These are phyloP conservation scores for Lactarius hatsudake DNA, from an alignment of 768 basidiomycete genomes.

Conservation along the genomic window DNA sequence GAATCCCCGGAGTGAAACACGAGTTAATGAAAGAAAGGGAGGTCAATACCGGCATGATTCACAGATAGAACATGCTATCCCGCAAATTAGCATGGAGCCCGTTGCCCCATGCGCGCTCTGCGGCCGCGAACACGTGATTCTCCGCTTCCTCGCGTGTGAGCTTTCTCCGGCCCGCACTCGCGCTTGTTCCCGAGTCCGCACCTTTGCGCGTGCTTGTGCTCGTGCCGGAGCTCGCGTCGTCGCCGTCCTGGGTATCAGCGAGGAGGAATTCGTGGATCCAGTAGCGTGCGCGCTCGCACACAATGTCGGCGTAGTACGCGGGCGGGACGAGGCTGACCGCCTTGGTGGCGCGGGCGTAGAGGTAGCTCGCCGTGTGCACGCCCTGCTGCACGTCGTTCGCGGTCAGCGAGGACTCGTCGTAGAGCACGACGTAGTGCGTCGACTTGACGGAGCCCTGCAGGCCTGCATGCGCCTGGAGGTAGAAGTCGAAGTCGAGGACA, in stretches of 20 bases:
- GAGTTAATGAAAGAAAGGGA: neutral
- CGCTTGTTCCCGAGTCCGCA: slow-evolving; percentile 32
- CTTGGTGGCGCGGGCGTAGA: slow-evolving; percentile 81
- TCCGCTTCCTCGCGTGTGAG: slow-evolving; percentile 35
- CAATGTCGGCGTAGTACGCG: slow-evolving; percentile 80
- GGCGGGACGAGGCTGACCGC: slow-evolving; percentile 79
- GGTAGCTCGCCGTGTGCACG: slow-evolving; percentile 64
- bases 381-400: slow-evolving; percentile 78
- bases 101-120: slow-evolving; percentile 37
- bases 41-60: slow-evolving; percentile 26
- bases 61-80: slow-evolving; percentile 77
- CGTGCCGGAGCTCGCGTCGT: slow-evolving; percentile 16
- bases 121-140: slow-evolving; percentile 39
- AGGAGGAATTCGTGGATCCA: slow-evolving; percentile 72
- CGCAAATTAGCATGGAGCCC: slow-evolving; percentile 52
- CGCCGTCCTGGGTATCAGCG: slow-evolving; percentile 30
- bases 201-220: slow-evolving; percentile 40
- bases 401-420: slow-evolving; percentile 66
- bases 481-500: slow-evolving; percentile 36
- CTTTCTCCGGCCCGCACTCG: slow-evolving; percentile 19
- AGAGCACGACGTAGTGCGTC: slow-evolving; percentile 77
- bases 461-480: slow-evolving; percentile 64
- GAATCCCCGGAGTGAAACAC: neutral
- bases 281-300: slow-evolving; percentile 74
- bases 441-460: slow-evolving; percentile 70